Conservation (phyloP, 495 filamentous ascomycete species). For the Oidiodendron maius region DNA sequence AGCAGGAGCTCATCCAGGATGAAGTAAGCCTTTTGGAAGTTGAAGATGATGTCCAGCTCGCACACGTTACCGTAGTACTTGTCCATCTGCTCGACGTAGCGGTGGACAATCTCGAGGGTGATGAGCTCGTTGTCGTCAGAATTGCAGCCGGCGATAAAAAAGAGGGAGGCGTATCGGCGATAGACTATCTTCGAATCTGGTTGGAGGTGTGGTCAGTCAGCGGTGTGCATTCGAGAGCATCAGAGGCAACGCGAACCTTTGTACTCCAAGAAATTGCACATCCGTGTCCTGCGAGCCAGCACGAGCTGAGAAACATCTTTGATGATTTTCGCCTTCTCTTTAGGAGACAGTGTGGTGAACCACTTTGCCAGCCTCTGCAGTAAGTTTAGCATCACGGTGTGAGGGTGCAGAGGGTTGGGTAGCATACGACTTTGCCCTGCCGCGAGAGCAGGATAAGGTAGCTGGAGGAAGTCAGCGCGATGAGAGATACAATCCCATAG, state of each 20-base stretch:
- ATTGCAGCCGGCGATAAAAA: conserved; percentile 96
- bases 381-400: conserved; percentile 30
- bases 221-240: background rate
- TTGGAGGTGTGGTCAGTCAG: conserved; percentile 1
- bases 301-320: conserved; percentile 99
- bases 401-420: conserved; percentile 24
- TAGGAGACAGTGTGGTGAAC: conserved; percentile 97
- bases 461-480: conserved; percentile 47
- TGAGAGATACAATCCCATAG: background rate
- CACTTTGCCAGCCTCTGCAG: conserved; percentile 93
- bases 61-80: conserved; percentile 99
- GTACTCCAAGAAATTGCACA: conserved; percentile 99
- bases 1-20: conserved; percentile 95
- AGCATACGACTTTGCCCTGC: conserved; percentile 95
- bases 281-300: conserved; percentile 86
- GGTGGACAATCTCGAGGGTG: conserved; percentile 95
- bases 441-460: conserved; percentile 96
- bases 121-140: conserved; percentile 97
- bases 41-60: conserved; percentile 63
- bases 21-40: conserved; percentile 99
- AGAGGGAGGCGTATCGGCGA: conserved; percentile 95
- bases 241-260: conserved; percentile 57
- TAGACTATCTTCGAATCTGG: conserved; percentile 98
- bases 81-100: conserved; percentile 99
- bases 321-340: conserved; percentile 99